These are phyloP conservation scores for Escovopsis sp. DNA, from an alignment of 2,329 filamentous ascomycete species.

Conservation along the genomic window DNA sequence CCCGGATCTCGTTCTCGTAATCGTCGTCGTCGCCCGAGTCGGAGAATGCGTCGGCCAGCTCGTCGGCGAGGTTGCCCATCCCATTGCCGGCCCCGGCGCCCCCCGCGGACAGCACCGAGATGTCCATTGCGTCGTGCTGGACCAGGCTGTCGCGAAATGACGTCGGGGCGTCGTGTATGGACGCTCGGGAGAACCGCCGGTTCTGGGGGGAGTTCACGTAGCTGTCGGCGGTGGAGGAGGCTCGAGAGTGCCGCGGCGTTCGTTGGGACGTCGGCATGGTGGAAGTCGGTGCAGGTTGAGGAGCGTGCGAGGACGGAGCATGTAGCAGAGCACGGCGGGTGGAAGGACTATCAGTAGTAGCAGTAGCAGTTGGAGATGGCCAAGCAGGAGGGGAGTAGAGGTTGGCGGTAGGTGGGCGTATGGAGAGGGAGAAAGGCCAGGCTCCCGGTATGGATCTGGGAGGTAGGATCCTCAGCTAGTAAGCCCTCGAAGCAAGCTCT, in stretches of 20 bases:
- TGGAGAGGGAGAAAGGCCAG: too few relatives aligned
- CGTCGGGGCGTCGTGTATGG: conserved; percentile 32
- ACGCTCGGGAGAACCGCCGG: conserved; percentile 35
- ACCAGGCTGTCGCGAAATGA: conserved; percentile 33
- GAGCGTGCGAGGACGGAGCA: too few relatives aligned
- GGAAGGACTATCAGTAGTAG: too few relatives aligned
- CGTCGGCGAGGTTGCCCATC: conserved; percentile 65
- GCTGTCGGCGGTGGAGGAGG: conserved; percentile 39
- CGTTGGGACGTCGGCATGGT: conserved; percentile 29
- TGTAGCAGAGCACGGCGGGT: too few relatives aligned
- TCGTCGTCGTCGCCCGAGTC: conserved; percentile 45
- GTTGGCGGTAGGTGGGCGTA: too few relatives aligned
- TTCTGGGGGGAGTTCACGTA: conserved; percentile 28
- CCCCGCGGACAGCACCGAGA: conserved; percentile 28
- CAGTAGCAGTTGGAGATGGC: too few relatives aligned
- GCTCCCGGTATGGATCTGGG: too few relatives aligned
- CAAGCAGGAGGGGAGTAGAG: too few relatives aligned
- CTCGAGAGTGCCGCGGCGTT: conserved; percentile 44
- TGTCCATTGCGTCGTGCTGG: conserved; percentile 31
- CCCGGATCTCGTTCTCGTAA: conserved; percentile 22
- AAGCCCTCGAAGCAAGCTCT: too few relatives aligned
- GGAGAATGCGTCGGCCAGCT: conserved; percentile 58
- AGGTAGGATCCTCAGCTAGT: too few relatives aligned
- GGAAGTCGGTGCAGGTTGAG: too few relatives aligned
- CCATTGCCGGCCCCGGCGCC: conserved; percentile 35